Evolutionary conservation across 2,329 filamentous ascomycete genomes (phyloP).

Genomic region (Capronia americana): DNA sequence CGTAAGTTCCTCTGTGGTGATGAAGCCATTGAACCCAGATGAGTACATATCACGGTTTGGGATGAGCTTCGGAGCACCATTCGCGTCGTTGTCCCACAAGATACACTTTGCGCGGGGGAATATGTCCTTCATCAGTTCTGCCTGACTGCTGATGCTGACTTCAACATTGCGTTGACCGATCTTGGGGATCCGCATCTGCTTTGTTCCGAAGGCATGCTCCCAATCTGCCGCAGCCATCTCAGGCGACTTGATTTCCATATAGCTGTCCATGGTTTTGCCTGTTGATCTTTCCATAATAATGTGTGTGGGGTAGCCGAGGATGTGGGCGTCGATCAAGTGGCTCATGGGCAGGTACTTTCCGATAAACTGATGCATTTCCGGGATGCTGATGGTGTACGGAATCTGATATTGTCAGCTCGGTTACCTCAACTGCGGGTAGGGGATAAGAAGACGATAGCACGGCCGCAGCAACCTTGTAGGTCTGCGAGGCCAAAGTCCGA

Average conservation of each 20-base stretch:
- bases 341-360: slow-evolving; percentile 50
- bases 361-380: slow-evolving; percentile 57
- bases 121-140: slow-evolving; percentile 57
- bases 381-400: slow-evolving; percentile 57
- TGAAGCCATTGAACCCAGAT: slow-evolving; percentile 58
- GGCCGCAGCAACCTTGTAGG: background rate
- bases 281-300: slow-evolving; percentile 64
- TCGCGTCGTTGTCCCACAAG: slow-evolving; percentile 47
- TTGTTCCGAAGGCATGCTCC: slow-evolving; percentile 45
- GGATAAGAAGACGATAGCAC: background rate
- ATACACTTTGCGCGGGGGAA: slow-evolving; percentile 61
- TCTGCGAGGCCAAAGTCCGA: background rate
- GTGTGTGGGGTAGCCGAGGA: slow-evolving; percentile 56
- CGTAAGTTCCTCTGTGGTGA: slow-evolving; percentile 58
- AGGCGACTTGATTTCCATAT: slow-evolving; percentile 52
- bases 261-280: slow-evolving; percentile 63
- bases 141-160: slow-evolving; percentile 55
- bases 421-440: background rate
- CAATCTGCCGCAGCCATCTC: slow-evolving; percentile 51
- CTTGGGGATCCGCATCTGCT: slow-evolving; percentile 49
- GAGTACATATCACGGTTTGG: slow-evolving; percentile 53
- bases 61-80: slow-evolving; percentile 44
- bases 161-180: slow-evolving; percentile 57
- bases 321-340: slow-evolving; percentile 35
- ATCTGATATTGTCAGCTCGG: slow-evolving; percentile 45